Conservation (phyloP, 2,329 filamentous ascomycete genomes). For the Trichoderma sp. region DNA sequence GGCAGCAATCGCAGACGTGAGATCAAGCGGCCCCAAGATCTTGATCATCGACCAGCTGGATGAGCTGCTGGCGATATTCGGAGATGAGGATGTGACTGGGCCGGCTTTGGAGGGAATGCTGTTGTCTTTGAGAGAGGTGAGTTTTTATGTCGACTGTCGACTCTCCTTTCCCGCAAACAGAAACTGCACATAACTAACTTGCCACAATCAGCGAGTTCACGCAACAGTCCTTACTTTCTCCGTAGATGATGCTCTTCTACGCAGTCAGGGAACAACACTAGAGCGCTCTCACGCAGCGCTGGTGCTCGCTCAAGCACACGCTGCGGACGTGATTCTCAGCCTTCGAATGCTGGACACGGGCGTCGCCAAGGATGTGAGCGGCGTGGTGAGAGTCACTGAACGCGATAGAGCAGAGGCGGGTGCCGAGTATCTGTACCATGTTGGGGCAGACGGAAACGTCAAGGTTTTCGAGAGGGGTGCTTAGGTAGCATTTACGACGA, state of each 20-base stretch:
- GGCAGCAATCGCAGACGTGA: constrained; percentile 45
- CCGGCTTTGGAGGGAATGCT: constrained; percentile 60
- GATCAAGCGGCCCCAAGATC: constrained; percentile 46
- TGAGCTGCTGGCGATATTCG: constrained; percentile 63
- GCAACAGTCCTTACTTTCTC: constrained; percentile 68
- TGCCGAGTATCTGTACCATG: constrained; percentile 79
- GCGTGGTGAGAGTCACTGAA: constrained; percentile 76
- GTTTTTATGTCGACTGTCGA: constrained; percentile 34
- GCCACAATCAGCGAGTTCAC: constrained; percentile 58
- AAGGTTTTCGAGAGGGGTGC: constrained; percentile 81
- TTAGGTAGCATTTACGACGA: constrained; percentile 26
- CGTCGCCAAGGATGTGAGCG: constrained; percentile 87
- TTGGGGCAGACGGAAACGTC: constrained; percentile 77
- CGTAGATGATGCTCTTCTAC: constrained; percentile 74
- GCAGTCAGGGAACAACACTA: constrained; percentile 62
- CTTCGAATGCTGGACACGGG: constrained; percentile 82
- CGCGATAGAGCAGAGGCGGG: constrained; percentile 55
- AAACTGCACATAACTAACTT: neutral
- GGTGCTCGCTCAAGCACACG: constrained; percentile 72
- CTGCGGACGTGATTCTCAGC: constrained; percentile 71
- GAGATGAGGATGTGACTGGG: constrained; percentile 46
- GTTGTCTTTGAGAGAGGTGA: constrained; percentile 65
- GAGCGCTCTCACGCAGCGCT: constrained; percentile 75
- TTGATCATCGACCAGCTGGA: constrained; percentile 70
- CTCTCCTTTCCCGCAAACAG: too few species aligned